phyloP scores from a whole-genome alignment of 495 filamentous ascomycete species.

The Tuber indicum region DNA sequence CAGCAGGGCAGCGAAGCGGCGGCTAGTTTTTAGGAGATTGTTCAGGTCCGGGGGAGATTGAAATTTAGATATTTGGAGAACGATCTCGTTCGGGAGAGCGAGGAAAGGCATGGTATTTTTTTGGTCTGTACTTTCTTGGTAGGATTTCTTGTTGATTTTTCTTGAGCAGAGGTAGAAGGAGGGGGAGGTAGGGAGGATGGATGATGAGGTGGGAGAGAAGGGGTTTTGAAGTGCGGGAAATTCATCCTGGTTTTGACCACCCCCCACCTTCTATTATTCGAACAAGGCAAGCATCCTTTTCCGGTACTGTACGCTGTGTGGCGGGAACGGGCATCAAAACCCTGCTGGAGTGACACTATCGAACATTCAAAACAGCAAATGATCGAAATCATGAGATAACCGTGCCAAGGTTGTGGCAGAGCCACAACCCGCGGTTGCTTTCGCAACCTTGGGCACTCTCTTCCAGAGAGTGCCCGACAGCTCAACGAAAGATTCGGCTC shows the following conservation, averaged over 20 bases:
- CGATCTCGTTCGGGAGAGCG: conserved; percentile 1
- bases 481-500: too few species aligned
- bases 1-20: conserved; percentile 11
- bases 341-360: too few species aligned
- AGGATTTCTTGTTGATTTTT: background rate
- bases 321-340: too few species aligned
- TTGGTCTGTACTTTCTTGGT: background rate
- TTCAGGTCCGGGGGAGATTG: conserved; percentile 7
- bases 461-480: too few species aligned
- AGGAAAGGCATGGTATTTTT: background rate
- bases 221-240: background rate
- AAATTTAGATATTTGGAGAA: conserved; percentile 4
- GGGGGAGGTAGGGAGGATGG: background rate
- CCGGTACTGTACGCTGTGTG: too few species aligned
- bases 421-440: too few species aligned
- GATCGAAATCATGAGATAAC: background rate
- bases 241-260: too few species aligned
- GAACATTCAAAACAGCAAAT: background rate
- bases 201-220: background rate
- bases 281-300: too few species aligned
- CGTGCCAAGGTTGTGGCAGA: too few species aligned
- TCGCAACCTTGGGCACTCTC: too few species aligned
- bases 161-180: background rate
- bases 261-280: too few species aligned
- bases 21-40: conserved; percentile 17